Percentiles rank a stretch among this genome's conserved stretches.
phyloP scores from a whole-genome alignment of 805 yeast genomes.

The Barnettozyma sp. region DNA sequence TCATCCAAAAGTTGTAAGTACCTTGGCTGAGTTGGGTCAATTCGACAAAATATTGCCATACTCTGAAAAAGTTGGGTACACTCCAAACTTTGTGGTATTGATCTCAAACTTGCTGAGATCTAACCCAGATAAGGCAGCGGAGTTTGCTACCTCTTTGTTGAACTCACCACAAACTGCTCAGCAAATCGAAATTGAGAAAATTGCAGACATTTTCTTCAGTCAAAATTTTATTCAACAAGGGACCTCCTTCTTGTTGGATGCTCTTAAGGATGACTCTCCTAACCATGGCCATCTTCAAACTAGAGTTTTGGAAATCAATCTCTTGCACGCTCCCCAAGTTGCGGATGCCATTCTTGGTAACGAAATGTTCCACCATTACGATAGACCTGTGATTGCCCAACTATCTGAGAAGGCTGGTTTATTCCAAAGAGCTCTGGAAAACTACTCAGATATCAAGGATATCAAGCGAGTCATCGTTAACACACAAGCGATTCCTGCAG shows the following conservation, averaged over 20 bases:
- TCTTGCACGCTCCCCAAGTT: constrained; percentile 96
- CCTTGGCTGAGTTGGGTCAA: constrained; percentile 92
- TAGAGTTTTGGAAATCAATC: constrained; percentile 83
- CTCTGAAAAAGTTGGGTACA: constrained; percentile 80
- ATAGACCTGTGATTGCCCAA: constrained; percentile 85
- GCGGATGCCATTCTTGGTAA: constrained; percentile 98
- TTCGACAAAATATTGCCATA: constrained; percentile 93
- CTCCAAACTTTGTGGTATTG: constrained; percentile 84
- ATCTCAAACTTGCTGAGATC: constrained; percentile 86
- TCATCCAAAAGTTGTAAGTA: constrained; percentile 84
- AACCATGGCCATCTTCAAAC: constrained; percentile 96
- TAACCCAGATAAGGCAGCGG: constrained; percentile 97
- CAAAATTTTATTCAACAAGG: constrained; percentile 96
- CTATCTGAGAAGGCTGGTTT: constrained; percentile 95
- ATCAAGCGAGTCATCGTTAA: constrained; percentile 92
- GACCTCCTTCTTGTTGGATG: constrained; percentile 93
- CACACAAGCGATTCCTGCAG: constrained; percentile 77
- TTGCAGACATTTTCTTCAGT: constrained; percentile 89
- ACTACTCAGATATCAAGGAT: constrained; percentile 89
- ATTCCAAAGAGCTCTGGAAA: constrained; percentile 92
- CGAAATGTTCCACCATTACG: constrained; percentile 92
- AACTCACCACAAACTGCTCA: constrained; percentile 52
- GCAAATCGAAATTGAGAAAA: constrained; percentile 70
- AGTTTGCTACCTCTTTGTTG: constrained; percentile 84
- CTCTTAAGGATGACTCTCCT: constrained; percentile 87